These are phyloP conservation scores for Ceratocystiopsis sp. DNA, from an alignment of 2,329 filamentous ascomycete species.

Conservation along the genomic window DNA sequence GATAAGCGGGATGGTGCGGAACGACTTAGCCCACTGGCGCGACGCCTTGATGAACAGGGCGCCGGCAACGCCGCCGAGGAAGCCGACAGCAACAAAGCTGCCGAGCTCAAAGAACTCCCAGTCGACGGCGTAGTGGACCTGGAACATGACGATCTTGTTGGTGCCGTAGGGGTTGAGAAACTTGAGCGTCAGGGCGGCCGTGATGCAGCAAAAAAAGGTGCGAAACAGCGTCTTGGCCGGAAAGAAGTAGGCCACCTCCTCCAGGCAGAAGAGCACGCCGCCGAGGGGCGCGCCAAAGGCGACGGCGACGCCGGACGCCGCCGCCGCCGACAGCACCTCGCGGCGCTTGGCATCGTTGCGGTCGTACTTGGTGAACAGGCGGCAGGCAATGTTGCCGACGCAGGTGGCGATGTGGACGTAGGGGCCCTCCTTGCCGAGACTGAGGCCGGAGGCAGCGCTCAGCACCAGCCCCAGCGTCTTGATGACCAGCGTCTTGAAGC, in stretches of 20 bases:
- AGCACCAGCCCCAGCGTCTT: slow-evolving; percentile 73
- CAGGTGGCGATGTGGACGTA: slow-evolving; percentile 97
- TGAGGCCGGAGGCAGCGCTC: slow-evolving; percentile 82
- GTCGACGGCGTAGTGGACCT: slow-evolving; percentile 77
- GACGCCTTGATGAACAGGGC: slow-evolving; percentile 96
- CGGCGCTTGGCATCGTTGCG: slow-evolving; percentile 85
- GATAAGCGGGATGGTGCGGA: slow-evolving; percentile 64
- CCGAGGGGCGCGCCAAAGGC: slow-evolving; percentile 81
- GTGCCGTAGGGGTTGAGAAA: slow-evolving; percentile 94
- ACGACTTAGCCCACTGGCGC: slow-evolving; percentile 72
- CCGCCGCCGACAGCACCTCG: slow-evolving; percentile 84
- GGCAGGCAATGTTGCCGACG: slow-evolving; percentile 86
- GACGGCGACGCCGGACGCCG: slow-evolving; percentile 81
- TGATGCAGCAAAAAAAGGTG: slow-evolving; percentile 96
- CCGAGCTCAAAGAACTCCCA: slow-evolving; percentile 89
- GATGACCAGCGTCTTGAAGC: slow-evolving; percentile 68
- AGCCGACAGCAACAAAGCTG: slow-evolving; percentile 70
- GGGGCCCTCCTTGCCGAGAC: slow-evolving; percentile 83
- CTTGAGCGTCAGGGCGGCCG: slow-evolving; percentile 77
- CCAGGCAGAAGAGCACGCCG: slow-evolving; percentile 80
- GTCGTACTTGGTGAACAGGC: slow-evolving; percentile 88
- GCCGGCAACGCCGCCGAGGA: slow-evolving; percentile 69
- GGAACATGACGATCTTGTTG: slow-evolving; percentile 89
- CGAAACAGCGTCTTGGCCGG: slow-evolving; percentile 92
- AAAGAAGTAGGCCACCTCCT: slow-evolving; percentile 96